Evolutionary conservation across 306 rosid species (phyloP).

Genomic region (Prunus kanzakura): DNA sequence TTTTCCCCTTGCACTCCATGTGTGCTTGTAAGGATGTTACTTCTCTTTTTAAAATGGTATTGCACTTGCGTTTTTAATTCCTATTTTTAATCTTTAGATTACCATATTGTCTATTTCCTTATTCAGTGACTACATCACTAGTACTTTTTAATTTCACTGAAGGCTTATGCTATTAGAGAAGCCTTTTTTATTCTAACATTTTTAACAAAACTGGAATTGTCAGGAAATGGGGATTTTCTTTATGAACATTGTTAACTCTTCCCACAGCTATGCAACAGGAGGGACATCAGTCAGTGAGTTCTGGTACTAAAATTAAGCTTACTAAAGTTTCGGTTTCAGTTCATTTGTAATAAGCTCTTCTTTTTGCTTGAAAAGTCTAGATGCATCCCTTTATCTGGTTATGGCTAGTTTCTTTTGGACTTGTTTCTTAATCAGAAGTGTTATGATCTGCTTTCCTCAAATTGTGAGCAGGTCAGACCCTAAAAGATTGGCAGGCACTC

Average conservation of each 20-base stretch:
- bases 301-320: slow-evolving; percentile 51
- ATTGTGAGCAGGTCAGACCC: slow-evolving; percentile 56
- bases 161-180: background rate
- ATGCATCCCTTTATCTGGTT: background rate
- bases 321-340: slow-evolving; percentile 10
- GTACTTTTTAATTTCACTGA: background rate
- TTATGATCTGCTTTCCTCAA: slow-evolving; percentile 1
- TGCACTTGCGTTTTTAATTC: background rate
- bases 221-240: slow-evolving; percentile 80
- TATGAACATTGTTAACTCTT: slow-evolving; percentile 78
- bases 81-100: background rate
- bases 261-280: slow-evolving; percentile 97
- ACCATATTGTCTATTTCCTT: background rate
- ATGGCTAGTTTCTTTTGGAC: slow-evolving; percentile 12
- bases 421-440: slow-evolving; percentile 2
- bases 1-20: background rate
- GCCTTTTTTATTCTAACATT: background rate
- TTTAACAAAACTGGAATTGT: slow-evolving; percentile 3
- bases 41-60: background rate
- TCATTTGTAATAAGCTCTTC: slow-evolving; percentile 11
- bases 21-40: background rate
- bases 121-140: background rate
- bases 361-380: slow-evolving; percentile 1
- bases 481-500: slow-evolving; percentile 53
- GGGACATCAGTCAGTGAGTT: slow-evolving; percentile 79